phyloP scores from a whole-genome alignment of 129 eudicot genomes.

The Chrysanthemum makinoi region DNA sequence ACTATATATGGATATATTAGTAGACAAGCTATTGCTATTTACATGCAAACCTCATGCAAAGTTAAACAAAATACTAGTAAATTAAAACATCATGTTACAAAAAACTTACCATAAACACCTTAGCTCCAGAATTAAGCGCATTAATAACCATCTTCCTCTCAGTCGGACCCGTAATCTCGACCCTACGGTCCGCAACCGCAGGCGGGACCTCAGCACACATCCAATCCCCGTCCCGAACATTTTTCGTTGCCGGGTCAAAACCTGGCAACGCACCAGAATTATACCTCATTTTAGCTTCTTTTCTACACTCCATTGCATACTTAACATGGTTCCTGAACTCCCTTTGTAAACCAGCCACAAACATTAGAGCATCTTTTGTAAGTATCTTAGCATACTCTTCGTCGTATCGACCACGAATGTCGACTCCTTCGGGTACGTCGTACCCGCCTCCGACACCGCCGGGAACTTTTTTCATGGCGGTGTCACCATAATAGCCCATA shows the following conservation, averaged over 20 bases:
- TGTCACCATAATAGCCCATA: conserved; percentile 36
- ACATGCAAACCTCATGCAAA: conserved; percentile 10
- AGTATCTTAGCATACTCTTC: conserved; percentile 62
- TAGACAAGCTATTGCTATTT: background rate
- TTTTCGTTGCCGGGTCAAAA: conserved; percentile 80
- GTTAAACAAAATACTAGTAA: background rate
- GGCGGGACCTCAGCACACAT: conserved; percentile 72
- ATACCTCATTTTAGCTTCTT: conserved; percentile 69
- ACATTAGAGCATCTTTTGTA: conserved; percentile 68
- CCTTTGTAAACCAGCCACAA: conserved; percentile 75
- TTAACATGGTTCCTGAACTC: conserved; percentile 71
- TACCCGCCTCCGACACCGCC: conserved; percentile 32
- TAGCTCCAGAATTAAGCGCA: conserved; percentile 92
- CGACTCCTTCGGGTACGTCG: conserved; percentile 86
- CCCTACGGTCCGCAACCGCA: conserved; percentile 81
- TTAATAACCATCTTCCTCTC: conserved; percentile 96
- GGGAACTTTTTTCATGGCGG: conserved; percentile 23
- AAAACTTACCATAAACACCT: conserved; percentile 80
- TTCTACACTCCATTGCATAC: conserved; percentile 88
- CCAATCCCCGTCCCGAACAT: conserved; percentile 75
- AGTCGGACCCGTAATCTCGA: conserved; percentile 90
- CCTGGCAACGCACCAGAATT: conserved; percentile 71
- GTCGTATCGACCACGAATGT: conserved; percentile 69
- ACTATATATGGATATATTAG: no score
- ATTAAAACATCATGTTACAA: background rate